A percentile compares a stretch with the other conserved stretches of the same genome.
Evolutionary conservation across 2,329 filamentous ascomycete genomes (phyloP).

Genomic region (Cordyceps fumosorosea): DNA sequence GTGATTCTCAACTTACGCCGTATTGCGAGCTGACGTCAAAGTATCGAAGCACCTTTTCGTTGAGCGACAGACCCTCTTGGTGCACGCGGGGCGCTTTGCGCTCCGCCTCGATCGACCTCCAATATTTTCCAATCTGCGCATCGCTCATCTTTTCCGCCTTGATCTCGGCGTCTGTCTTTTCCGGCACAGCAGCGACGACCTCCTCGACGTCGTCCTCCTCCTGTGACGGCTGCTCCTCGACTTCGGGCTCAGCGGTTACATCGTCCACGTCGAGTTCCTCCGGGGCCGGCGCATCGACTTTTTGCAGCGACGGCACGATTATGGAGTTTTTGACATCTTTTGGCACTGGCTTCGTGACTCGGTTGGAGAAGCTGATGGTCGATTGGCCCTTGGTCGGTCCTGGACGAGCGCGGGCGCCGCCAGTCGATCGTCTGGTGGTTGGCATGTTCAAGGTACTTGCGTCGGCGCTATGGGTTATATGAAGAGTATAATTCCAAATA

Average conservation of each 20-base stretch:
- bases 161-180: conserved; percentile 46
- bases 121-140: conserved; percentile 69
- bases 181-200: conserved; percentile 22
- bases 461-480: background rate
- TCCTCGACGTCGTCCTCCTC: conserved; percentile 19
- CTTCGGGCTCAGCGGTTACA: conserved; percentile 15
- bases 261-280: conserved; percentile 19
- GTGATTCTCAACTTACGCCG: conserved; percentile 59
- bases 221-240: conserved; percentile 18
- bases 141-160: conserved; percentile 60
- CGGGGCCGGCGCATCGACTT: conserved; percentile 25
- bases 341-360: conserved; percentile 47
- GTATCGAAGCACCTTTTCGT: conserved; percentile 83
- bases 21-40: conserved; percentile 91
- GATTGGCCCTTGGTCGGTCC: conserved; percentile 41
- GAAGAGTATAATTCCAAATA: background rate
- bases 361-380: conserved; percentile 52
- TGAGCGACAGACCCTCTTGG: conserved; percentile 61
- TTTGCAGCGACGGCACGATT: conserved; percentile 27
- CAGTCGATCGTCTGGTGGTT: conserved; percentile 41
- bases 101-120: conserved; percentile 63
- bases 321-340: conserved; percentile 42
- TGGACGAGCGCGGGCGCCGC: conserved; percentile 29
- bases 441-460: conserved; percentile 32
- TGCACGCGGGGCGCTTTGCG: conserved; percentile 68